Evolutionary conservation across 768 basidiomycete genomes (phyloP), one percentile per base, ranked within the genome.

Genomic region (Lactarius trivialis): DNA sequence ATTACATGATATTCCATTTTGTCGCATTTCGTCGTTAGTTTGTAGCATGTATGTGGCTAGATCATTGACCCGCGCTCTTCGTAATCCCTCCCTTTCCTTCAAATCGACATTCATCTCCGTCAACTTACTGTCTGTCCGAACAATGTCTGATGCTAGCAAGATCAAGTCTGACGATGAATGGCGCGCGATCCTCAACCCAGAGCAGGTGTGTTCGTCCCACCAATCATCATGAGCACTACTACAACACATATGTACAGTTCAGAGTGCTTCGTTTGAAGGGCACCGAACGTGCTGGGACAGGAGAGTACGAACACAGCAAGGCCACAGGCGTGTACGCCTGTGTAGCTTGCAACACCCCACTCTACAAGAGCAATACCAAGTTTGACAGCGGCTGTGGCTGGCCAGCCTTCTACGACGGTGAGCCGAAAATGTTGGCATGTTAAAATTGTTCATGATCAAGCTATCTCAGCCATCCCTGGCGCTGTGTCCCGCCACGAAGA

Each of bases 401-500:
- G 94, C 94, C 95, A n/a, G 92, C 94, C 1, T 98, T 97, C 81
- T 98, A 88, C 71, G 94, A 96, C 71, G 89, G 89, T 89, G 64
- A 60, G 75, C 48, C 37, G 32, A 9, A n/a, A n/a, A 7, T 36
- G 15, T 7, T 32, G 55, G 28, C 7, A 28, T 21, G 28, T 55
- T 17, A 55, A 15, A 41, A 24, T 39, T 11, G 48, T 45, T 58
- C 62, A n/a, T n/a, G n/a, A n/a, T 66, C 39, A 14, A 28, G 49
- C 30, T n/a, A 43, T 45, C 34, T 34, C 64, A 91, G 93, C 93
- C 8, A 83, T 96, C 64, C 94, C 94, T 7, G 94, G 93, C 36
- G 92, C 94, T 26, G 90, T 98, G 33, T 81, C 70, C 61, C 78
- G 87, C 43, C 88, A 93, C 65, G 85, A 87, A 65, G 94, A 97